Conservation (phyloP, 1,284 basidiomycete species). For the Heterobasidion occidentale region DNA sequence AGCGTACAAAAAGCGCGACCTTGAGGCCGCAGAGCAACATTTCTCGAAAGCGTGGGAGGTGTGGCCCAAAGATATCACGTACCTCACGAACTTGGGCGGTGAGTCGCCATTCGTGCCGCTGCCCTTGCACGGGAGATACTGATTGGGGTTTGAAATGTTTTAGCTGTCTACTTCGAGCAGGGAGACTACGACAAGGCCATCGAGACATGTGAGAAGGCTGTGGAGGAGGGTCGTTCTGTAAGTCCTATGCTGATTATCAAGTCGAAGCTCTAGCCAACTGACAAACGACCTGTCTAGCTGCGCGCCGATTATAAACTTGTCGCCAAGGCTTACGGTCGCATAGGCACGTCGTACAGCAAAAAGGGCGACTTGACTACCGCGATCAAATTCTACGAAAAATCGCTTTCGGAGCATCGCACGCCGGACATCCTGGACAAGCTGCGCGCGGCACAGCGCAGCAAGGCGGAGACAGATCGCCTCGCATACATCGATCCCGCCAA, state of each 20-base stretch:
- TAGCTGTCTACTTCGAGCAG: constrained; percentile 91
- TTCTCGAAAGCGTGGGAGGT: constrained; percentile 90
- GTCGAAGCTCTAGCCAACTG: too few relatives aligned
- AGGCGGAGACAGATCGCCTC: constrained; percentile 70
- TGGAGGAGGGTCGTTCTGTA: constrained; percentile 85
- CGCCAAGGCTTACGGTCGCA: constrained; percentile 85
- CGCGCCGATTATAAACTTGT: constrained; percentile 78
- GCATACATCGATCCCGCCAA: constrained; percentile 89
- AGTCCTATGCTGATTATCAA: constrained; percentile 7
- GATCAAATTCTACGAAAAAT: constrained; percentile 88
- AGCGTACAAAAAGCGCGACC: constrained; percentile 82
- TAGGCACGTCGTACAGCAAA: constrained; percentile 81
- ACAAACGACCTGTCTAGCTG: constrained; percentile 32
- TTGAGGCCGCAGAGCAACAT: constrained; percentile 63
- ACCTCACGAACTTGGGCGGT: constrained; percentile 87
- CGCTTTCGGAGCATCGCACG: constrained; percentile 94
- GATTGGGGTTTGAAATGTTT: neutral
- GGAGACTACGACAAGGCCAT: constrained; percentile 89
- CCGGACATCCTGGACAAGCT: constrained; percentile 91
- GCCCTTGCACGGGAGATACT: neutral
- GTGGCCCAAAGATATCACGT: constrained; percentile 92
- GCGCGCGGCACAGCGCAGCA: constrained; percentile 75
- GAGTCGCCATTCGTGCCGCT: constrained; percentile 17
- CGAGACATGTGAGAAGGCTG: constrained; percentile 89
- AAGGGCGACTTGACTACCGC: constrained; percentile 75